Evolutionary conservation across 2,329 filamentous ascomycete species (phyloP).

Genomic region (Paecilomyces dactylethromorphus): DNA sequence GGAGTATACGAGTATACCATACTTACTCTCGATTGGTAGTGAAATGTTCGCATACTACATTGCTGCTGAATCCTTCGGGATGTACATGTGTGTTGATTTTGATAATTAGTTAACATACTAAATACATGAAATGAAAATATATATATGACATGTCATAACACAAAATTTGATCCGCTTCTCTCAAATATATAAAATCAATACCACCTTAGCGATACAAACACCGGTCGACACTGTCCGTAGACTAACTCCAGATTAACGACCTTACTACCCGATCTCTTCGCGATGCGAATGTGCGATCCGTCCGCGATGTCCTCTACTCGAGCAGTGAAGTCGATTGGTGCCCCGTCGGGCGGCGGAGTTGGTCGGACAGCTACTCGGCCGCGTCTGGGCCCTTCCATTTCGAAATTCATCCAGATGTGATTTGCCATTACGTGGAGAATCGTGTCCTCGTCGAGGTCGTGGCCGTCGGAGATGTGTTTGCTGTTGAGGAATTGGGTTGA

Average conservation of each 20-base stretch:
- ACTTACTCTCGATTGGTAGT: too few relatives aligned
- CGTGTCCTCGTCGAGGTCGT: background rate
- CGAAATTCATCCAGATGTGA: background rate
- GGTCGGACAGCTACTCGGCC: background rate
- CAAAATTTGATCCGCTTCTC: background rate
- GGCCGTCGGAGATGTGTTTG: background rate
- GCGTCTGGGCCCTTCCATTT: background rate
- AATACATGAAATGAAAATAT: background rate
- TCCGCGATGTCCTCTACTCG: background rate
- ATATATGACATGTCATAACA: background rate
- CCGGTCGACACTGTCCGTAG: background rate
- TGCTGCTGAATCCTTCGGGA: background rate
- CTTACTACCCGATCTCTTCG: background rate
- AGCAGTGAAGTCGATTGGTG: background rate
- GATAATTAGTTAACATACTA: background rate
- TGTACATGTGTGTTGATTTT: background rate
- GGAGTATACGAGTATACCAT: too few relatives aligned
- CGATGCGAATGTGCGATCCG: background rate
- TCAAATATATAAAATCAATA: background rate
- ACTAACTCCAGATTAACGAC: background rate
- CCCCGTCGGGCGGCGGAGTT: background rate
- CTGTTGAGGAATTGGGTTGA: background rate
- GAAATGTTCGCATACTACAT: too few relatives aligned
- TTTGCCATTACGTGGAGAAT: background rate
- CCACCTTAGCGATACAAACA: background rate